Conservation (phyloP, 768 basidiomycete species). For the Boletus subcaerulescens region DNA sequence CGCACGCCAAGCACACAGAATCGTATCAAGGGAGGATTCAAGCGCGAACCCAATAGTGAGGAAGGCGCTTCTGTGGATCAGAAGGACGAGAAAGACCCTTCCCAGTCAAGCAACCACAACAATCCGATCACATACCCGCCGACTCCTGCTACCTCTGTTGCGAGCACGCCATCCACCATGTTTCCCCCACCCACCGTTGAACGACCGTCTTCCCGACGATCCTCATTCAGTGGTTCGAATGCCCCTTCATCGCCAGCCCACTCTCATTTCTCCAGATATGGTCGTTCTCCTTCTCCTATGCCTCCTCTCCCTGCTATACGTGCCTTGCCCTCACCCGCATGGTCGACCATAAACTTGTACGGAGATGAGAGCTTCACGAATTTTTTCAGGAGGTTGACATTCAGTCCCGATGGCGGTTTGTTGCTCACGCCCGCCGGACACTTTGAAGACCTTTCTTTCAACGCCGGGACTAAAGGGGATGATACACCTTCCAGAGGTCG, state of each 20-base stretch:
- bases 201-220: constrained; percentile 57
- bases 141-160: constrained; percentile 67
- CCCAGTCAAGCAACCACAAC: constrained; percentile 29
- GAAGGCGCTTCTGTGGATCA: constrained; percentile 64
- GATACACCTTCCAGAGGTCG: constrained; percentile 54
- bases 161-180: constrained; percentile 60
- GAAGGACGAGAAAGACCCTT: constrained; percentile 39
- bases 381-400: constrained; percentile 92
- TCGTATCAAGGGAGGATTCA: constrained; percentile 54
- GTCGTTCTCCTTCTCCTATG: constrained; percentile 85
- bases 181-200: constrained; percentile 50
- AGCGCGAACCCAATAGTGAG: constrained; percentile 78
- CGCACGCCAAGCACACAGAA: constrained; percentile 66
- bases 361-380: constrained; percentile 94
- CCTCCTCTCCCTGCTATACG: constrained; percentile 93
- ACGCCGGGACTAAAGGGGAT: constrained; percentile 32
- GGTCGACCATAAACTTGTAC: constrained; percentile 78
- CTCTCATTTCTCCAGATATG: constrained; percentile 60
- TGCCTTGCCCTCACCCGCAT: constrained; percentile 55
- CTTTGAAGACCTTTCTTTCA: constrained; percentile 85
- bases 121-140: constrained; percentile 38
- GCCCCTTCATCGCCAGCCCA: constrained; percentile 70
- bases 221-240: constrained; percentile 75
- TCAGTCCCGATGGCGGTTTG: constrained; percentile 92
- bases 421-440: constrained; percentile 95